Conservation (phyloP, 345 rosid species). For the Eucalyptus erythrocorys region DNA sequence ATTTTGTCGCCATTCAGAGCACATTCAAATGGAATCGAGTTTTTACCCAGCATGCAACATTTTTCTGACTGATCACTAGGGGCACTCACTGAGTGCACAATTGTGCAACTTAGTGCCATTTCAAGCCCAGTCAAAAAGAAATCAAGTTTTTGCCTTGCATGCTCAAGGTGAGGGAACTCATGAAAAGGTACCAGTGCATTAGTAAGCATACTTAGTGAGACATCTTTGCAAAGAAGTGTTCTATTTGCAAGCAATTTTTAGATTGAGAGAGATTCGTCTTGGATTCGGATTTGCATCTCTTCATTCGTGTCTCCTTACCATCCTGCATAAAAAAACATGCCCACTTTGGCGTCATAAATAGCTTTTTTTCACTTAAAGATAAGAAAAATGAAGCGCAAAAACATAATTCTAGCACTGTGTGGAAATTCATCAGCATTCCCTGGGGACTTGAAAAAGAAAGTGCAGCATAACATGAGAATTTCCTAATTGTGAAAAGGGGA, state of each 20-base stretch:
- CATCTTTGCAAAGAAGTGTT: slow-evolving; percentile 74
- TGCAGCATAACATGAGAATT: not conserved
- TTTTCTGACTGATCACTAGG: not conserved
- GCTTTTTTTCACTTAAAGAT: not conserved
- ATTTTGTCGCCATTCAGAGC: not conserved
- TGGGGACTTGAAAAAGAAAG: not conserved
- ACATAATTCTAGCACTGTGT: not conserved
- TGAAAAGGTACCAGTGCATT: not conserved
- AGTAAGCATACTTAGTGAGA: slow-evolving; percentile 5
- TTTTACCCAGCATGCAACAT: not conserved
- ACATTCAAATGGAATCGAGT: not conserved
- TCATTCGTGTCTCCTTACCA: slow-evolving; percentile 28
- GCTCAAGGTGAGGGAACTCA: not conserved
- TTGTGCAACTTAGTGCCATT: not conserved
- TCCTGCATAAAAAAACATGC: slow-evolving; percentile 20
- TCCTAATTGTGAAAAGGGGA: not conserved
- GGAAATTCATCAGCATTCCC: not conserved
- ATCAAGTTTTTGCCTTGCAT: not conserved
- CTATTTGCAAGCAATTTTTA: slow-evolving; percentile 67
- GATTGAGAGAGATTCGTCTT: slow-evolving; percentile 38
- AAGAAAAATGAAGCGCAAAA: not conserved
- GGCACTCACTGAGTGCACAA: not conserved
- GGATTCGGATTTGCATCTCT: slow-evolving; percentile 46
- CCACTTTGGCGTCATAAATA: not conserved
- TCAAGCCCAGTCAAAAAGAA: not conserved